Evolutionary conservation across 805 yeast species (phyloP), one percentile per base, ranked within the genome.

Genomic region (Grigorovia humatica): DNA sequence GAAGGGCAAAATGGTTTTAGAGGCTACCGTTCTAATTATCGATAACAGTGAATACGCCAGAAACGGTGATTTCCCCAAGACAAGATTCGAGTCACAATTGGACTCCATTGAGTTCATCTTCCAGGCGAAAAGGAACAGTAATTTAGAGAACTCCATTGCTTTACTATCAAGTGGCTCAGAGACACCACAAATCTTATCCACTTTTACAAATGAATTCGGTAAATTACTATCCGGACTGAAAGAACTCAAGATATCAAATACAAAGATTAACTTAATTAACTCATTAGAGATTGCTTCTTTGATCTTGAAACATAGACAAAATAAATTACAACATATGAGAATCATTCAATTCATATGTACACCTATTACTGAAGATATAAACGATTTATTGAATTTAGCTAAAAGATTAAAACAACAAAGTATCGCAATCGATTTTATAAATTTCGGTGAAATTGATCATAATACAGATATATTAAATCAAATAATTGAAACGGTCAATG

Each of bases 1-100:
- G 6, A 4, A 23, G 27, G 27, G 3, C 3, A 32, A 11, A 32
- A 89, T 89, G 97, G 96, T 85, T 57, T 78, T 90, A 62, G 99
- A 93, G 72, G 98, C 98, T 56, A 86, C 96, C 15, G 90, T 93
- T 85, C 79, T 93, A 56, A 88, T 89, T 63, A 79, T 93, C 64
- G 99, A 93, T 74, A 91, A 89, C 75, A 88, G 96, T 49, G 99
- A 93, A 72, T 91, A 77, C 69, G 86, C 90, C 80, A 78, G 99
- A 63, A 93, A 93, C 66, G 99, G 98, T 35, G 99, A 93, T 68
- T 93, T 83, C 63, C 77, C 86, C 41, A 81, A 95, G 17, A 83
- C 90, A 15, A 78, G 99, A 62, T 90, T 82, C 65, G 95, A 86
- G 57, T 96, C 98, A 1, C 96, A 93, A 70, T 74, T 86, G 55